Base-by-base conservation (phyloP, 495 filamentous ascomycete genomes). In the Talaromyces adpressus region DNA sequence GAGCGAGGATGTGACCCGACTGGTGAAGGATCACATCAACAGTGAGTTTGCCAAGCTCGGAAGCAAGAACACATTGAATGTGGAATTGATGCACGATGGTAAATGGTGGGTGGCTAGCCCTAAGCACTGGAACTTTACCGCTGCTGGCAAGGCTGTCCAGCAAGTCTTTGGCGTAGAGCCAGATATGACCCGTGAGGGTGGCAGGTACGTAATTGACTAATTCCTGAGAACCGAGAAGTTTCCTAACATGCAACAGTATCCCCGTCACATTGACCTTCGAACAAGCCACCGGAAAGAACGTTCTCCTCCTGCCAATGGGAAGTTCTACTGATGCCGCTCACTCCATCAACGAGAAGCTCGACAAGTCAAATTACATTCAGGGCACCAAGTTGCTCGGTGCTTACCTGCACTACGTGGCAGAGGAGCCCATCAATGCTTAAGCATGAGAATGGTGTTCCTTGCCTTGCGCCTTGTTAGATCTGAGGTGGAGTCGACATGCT, bases 41-140 rank as follows among this genome's bases (percentile, higher is more conserved):
- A 80, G 86, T 25, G 85, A 86, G 58, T 97, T 95, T 71, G 84
- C 88, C 64, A 91, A 90, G 75, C 83, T 97, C 45, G 83, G 83
- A 62, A 91, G 87, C 74, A 98, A 99, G 79, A 99, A 99, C 78
- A 92, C 79, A 23, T 73, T 95, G 70, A 90, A 91, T 67, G 86
- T 90, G 22, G 85, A 80, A 65, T 82, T 93, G 18, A 85, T 90
- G 74, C 95, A 99, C 77, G 85, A 86, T 59, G 94, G 94, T 34
- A 97, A 96, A 73, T 99, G 94, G 94, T 99, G 94, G 94, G 92
- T 96, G 27, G 90, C 95, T 22, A 90, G 86, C 69, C 95, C 94
- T 12, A 93, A 94, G 73, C 94, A 98, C 82, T 97, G 93, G 92
- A 99, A 98, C 82, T 99, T 97, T 77, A 81, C 83, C 25, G 94